A percentile compares a stretch with the other conserved stretches of the same genome.
These are phyloP conservation scores for Sporothrix pseudoabietina DNA, from an alignment of 2,329 filamentous ascomycete genomes.

Conservation along the genomic window DNA sequence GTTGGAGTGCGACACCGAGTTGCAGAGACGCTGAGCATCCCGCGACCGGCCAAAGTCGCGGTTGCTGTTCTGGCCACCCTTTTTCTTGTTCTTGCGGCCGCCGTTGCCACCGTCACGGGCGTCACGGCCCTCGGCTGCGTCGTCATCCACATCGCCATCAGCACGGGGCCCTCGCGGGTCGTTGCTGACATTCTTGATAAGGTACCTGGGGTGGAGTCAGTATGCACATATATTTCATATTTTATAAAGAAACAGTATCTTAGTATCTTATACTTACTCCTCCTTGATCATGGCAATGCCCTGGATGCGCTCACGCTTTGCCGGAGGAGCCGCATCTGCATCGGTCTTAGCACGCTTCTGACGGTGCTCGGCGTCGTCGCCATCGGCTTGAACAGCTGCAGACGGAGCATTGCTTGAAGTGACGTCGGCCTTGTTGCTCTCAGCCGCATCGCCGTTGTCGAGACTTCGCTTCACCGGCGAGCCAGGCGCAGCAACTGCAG, in stretches of 20 bases:
- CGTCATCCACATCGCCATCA: constrained; percentile 47
- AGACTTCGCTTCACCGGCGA: constrained; percentile 29
- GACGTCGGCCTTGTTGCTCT: neutral
- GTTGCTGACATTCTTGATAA: constrained; percentile 40
- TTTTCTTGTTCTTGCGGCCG: constrained; percentile 42
- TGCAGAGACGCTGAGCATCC: constrained; percentile 77
- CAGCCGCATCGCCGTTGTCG: neutral
- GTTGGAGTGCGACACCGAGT: constrained; percentile 66
- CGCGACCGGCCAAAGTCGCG: constrained; percentile 78
- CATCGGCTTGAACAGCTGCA: neutral
- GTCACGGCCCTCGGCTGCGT: constrained; percentile 52
- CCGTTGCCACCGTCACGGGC: constrained; percentile 30
- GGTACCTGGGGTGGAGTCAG: constrained; percentile 43
- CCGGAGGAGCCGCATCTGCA: constrained; percentile 31
- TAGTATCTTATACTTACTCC: constrained; percentile 57
- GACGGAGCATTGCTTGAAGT: neutral
- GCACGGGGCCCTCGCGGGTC: constrained; percentile 25
- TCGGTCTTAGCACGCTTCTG: constrained; percentile 63
- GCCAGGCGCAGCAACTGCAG: neutral
- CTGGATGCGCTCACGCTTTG: constrained; percentile 45
- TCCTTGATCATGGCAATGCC: constrained; percentile 72
- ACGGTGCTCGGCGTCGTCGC: constrained; percentile 37
- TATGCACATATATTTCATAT: too few species aligned
- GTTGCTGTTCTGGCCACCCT: constrained; percentile 77
- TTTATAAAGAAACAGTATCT: too few species aligned